Base-by-base conservation (phyloP, 2,329 filamentous ascomycete species). In the Penicillium sp. region DNA sequence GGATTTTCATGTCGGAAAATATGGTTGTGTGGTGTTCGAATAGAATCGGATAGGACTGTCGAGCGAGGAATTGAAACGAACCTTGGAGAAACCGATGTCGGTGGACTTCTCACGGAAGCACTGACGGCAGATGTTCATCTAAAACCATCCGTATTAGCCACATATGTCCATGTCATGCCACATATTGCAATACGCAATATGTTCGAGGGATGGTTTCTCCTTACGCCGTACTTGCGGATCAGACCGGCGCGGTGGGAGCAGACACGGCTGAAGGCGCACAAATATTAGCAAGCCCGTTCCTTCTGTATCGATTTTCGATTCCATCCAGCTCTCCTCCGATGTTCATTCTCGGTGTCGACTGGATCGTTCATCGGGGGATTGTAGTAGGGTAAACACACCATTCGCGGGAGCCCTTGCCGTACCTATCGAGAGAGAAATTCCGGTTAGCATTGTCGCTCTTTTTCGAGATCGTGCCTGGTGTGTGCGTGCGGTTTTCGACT, bases 231-330 rank as follows among this genome's bases (percentile, higher is more conserved):
- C 81, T 98, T 98, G 81, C 93, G 90, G 84, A 98, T 95, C 66
- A 98, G 84, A 94, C 93, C 93, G 71, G 93, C 91, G 72, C 82
- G 84, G 87, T 98, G 91, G 72, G 89, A 88, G 88, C 84, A 87
- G 72, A 87, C 83, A 71, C 84, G 84, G 80, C 84, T 87, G 51
- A 52, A 51, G 37, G 49, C 49, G 49, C 50, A 43, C 38, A 69
- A 64, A 50, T 39, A 57, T 61, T 59, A 60, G 57, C 54, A 55
- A 44, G 21, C 15, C 40, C 31, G 26, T 57, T 54, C 55, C 56
- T 66, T 56, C 67, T 64, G 5, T 59, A 55, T 49, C 31, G 35
- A 53, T 49, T 24, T 46, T 21, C 53, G 51, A 33, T 55, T 52
- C 45, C 48, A 47, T 45, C 41, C 45, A 53, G 47, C 55, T 39